Conservation (phyloP, 768 basidiomycete species). For the Boletus speciosus region DNA sequence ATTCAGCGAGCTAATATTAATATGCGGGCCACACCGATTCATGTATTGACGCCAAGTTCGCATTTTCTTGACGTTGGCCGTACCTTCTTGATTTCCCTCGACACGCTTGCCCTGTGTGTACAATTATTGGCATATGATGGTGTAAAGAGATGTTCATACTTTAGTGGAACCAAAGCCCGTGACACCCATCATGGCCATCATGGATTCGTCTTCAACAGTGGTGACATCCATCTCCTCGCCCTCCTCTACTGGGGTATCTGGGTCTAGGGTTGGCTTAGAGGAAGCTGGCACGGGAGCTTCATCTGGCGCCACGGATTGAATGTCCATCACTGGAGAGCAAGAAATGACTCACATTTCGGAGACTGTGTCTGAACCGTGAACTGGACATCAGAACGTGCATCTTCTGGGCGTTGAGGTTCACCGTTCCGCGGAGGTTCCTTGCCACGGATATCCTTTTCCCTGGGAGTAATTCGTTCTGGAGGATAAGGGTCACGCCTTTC, state of each 20-base stretch:
- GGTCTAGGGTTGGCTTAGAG: slow-evolving; percentile 38
- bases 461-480: slow-evolving; percentile 34
- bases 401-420: slow-evolving; percentile 23
- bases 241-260: slow-evolving; percentile 46
- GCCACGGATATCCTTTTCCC: slow-evolving; percentile 27
- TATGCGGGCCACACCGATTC: slow-evolving; percentile 64
- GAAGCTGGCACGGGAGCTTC: slow-evolving; percentile 4
- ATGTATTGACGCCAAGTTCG: slow-evolving; percentile 98
- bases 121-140: not conserved
- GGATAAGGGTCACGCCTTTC: slow-evolving; percentile 40
- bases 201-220: slow-evolving; percentile 70
- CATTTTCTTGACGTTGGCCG: slow-evolving; percentile 67
- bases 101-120: slow-evolving; percentile 67
- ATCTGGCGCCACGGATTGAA: slow-evolving; percentile 4
- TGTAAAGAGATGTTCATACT: slow-evolving; percentile 38
- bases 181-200: slow-evolving; percentile 92
- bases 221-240: slow-evolving; percentile 49
- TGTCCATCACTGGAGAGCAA: not conserved
- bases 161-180: slow-evolving; percentile 87
- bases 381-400: slow-evolving; percentile 15
- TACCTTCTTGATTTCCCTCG: slow-evolving; percentile 77
- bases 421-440: slow-evolving; percentile 20
- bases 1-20: slow-evolving; percentile 2
- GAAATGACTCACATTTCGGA: slow-evolving; percentile 13
- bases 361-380: slow-evolving; percentile 6